phyloP scores from a whole-genome alignment of 2,329 filamentous ascomycete species.

The Fusarium phyllophilum region DNA sequence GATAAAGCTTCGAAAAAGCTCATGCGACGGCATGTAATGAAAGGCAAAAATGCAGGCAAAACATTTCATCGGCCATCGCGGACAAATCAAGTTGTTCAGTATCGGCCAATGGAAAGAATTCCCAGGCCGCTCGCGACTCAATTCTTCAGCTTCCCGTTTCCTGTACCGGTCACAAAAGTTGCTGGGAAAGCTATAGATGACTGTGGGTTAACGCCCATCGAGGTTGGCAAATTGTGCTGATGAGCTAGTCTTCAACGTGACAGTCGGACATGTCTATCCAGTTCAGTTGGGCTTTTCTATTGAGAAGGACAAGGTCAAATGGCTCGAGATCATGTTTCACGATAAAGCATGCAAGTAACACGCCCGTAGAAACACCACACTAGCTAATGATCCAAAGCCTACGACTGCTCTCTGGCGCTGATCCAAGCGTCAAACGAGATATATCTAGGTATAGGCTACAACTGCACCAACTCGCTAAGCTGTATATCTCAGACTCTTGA shows the following conservation, averaged over 20 bases:
- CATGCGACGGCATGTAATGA: slow-evolving; percentile 21
- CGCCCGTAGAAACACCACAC: fast-evolving
- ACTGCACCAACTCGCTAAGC: not conserved
- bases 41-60: slow-evolving; percentile 15
- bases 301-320: not conserved
- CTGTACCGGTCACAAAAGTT: not conserved
- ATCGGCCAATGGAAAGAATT: not conserved
- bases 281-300: slow-evolving; percentile 1
- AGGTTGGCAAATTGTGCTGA: not conserved
- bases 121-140: not conserved
- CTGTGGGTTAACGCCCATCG: not conserved
- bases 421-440: slow-evolving; percentile 20
- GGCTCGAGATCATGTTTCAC: slow-evolving; percentile 14
- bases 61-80: slow-evolving; percentile 1
- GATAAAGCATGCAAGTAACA: not conserved
- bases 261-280: not conserved
- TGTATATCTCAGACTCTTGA: slow-evolving; percentile 7
- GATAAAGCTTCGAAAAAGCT: not conserved
- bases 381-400: not conserved
- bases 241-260: not conserved
- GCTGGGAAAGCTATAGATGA: slow-evolving; percentile 10
- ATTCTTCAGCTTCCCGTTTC: slow-evolving; percentile 3
- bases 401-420: not conserved
- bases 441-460: slow-evolving; percentile 1
- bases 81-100: not conserved